A percentile compares a stretch with the other conserved stretches of the same genome.
phyloP scores from a whole-genome alignment of 805 yeast genomes.

The Saturnispora sekii region DNA sequence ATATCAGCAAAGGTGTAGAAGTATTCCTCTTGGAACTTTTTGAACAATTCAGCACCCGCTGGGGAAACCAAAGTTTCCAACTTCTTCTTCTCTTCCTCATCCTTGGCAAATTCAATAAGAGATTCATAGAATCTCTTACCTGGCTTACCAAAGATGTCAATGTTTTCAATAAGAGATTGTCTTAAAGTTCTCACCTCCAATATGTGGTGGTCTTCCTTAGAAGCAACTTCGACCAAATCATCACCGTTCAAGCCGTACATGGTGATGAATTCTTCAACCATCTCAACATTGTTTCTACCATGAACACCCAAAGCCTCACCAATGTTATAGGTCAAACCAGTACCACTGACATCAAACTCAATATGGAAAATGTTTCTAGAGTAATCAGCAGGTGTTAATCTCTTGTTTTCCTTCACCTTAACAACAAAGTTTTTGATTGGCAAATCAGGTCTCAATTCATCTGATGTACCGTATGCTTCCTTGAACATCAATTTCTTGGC shows the following conservation, averaged over 20 bases:
- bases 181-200: conserved; percentile 72
- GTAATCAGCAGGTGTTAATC: conserved; percentile 84
- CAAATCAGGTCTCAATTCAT: conserved; percentile 75
- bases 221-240: conserved; percentile 59
- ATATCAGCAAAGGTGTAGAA: conserved; percentile 75
- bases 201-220: conserved; percentile 47
- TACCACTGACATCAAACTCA: conserved; percentile 84
- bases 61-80: conserved; percentile 59
- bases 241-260: conserved; percentile 66
- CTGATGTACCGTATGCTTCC: conserved; percentile 60
- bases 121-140: conserved; percentile 90
- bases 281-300: conserved; percentile 65
- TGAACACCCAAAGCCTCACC: conserved; percentile 97
- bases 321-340: conserved; percentile 83
- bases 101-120: conserved; percentile 61
- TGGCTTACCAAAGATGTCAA: conserved; percentile 90
- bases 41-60: conserved; percentile 78
- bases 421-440: conserved; percentile 79
- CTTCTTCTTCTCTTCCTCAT: conserved; percentile 53
- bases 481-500: conserved; percentile 68
- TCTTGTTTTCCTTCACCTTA: conserved; percentile 82
- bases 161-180: conserved; percentile 69
- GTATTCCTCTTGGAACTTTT: conserved; percentile 76
- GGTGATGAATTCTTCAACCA: conserved; percentile 59
- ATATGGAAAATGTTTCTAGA: conserved; percentile 94